A percentile compares a stretch with the other conserved stretches of the same genome.
These are phyloP conservation scores for Colletotrichum acutatum DNA, from an alignment of 2,329 filamentous ascomycete species.

Conservation along the genomic window DNA sequence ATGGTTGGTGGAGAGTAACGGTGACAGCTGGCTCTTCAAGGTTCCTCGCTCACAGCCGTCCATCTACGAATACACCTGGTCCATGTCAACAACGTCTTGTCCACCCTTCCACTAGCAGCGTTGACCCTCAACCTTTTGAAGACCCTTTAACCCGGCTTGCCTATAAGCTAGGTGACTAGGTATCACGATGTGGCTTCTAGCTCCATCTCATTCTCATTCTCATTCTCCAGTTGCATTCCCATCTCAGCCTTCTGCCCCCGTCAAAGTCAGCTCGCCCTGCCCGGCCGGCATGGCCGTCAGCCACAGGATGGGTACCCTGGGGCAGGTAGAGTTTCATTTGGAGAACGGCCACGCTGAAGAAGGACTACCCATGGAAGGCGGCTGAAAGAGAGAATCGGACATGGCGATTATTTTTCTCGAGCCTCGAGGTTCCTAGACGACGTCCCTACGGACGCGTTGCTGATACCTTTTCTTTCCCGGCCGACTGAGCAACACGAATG, in stretches of 20 bases:
- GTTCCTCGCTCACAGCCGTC: slow-evolving; percentile 10
- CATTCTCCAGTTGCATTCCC: slow-evolving; percentile 3
- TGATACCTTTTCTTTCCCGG: neutral
- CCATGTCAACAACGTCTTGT: slow-evolving; percentile 18
- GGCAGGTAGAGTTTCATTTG: neutral
- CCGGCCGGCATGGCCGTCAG: slow-evolving; percentile 26
- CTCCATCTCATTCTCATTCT: neutral
- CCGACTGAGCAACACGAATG: neutral
- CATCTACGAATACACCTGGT: slow-evolving; percentile 1
- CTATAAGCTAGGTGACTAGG: neutral
- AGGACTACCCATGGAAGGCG: slow-evolving; percentile 6
- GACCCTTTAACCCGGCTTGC: neutral
- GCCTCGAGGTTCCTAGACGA: neutral
- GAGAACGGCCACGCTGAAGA: neutral
- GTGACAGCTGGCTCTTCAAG: slow-evolving; percentile 5
- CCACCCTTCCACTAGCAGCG: neutral
- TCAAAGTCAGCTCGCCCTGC: slow-evolving; percentile 19
- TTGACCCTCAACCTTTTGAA: neutral
- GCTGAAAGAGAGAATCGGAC: slow-evolving; percentile 13
- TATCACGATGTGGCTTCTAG: neutral
- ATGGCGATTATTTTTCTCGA: neutral
- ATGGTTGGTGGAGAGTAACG: slow-evolving; percentile 2
- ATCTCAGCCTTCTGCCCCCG: slow-evolving; percentile 10
- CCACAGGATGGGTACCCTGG: neutral
- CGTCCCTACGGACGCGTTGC: neutral